A percentile compares a stretch with the other conserved stretches of the same genome.
Conservation (phyloP, 2,329 filamentous ascomycete genomes). For the Zymoseptoria brevis region DNA sequence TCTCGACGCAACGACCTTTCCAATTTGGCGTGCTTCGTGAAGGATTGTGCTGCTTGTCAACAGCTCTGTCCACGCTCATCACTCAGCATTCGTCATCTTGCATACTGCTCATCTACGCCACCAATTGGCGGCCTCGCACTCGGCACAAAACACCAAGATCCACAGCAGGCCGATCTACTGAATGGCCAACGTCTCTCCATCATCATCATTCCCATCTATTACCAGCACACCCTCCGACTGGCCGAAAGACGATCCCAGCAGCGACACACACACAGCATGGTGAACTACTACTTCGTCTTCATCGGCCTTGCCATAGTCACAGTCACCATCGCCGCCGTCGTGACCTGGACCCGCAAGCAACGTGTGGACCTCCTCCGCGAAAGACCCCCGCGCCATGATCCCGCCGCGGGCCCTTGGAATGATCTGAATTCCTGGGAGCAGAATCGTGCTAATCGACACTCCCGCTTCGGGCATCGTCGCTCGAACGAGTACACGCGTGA, state of each 20-base stretch:
- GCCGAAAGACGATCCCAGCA: neutral
- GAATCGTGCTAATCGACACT: neutral
- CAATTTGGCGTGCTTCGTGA: neutral
- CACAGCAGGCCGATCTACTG: neutral
- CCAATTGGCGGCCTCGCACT: neutral
- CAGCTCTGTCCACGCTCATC: neutral
- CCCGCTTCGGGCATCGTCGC: neutral
- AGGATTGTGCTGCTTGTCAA: neutral
- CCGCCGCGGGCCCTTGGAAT: neutral
- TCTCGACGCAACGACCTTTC: neutral
- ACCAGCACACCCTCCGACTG: constrained; percentile 1
- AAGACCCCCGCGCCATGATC: neutral
- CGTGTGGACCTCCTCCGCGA: neutral
- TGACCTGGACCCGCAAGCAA: neutral
- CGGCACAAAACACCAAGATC: neutral
- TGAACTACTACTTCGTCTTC: constrained; percentile 50
- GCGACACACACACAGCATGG: constrained; percentile 18
- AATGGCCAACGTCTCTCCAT: neutral
- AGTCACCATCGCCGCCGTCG: constrained; percentile 36
- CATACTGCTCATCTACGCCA: neutral
- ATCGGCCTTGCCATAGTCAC: constrained; percentile 46
- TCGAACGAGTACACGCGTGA: constrained; percentile 19
- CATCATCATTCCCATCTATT: neutral
- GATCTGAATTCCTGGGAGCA: neutral
- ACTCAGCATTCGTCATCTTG: neutral